Evolutionary conservation across 1,284 basidiomycete genomes (phyloP).

Genomic region (Puccinia horiana): DNA sequence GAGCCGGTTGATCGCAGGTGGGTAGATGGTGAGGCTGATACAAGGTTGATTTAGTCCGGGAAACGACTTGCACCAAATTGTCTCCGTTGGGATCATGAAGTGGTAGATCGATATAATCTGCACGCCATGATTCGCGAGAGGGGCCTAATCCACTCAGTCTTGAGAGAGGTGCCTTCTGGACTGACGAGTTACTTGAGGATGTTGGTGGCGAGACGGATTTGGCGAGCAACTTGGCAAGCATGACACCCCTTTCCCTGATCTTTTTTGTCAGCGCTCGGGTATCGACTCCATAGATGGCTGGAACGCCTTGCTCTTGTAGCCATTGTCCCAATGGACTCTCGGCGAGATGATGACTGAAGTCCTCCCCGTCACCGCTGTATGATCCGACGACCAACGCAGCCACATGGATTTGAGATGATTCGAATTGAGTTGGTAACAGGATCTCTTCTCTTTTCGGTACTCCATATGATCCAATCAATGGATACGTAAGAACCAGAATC

Average conservation of each 20-base stretch:
- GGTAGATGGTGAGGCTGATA: slow-evolving; percentile 67
- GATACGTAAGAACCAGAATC: slow-evolving; percentile 96
- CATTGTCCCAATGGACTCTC: slow-evolving; percentile 82
- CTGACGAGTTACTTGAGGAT: slow-evolving; percentile 15
- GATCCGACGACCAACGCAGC: slow-evolving; percentile 89
- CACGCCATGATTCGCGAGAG: slow-evolving; percentile 67
- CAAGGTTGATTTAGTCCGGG: slow-evolving; percentile 69
- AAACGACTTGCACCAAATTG: slow-evolving; percentile 90
- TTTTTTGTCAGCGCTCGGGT: slow-evolving; percentile 95
- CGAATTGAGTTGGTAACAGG: slow-evolving; percentile 64
- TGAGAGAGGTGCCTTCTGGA: not conserved
- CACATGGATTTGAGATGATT: slow-evolving; percentile 91
- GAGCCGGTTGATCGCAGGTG: slow-evolving; percentile 57
- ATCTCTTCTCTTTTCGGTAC: slow-evolving; percentile 66
- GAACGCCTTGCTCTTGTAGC: slow-evolving; percentile 92
- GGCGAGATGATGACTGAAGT: slow-evolving; percentile 94
- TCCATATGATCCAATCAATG: slow-evolving; percentile 95
- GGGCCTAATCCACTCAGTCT: slow-evolving; percentile 28
- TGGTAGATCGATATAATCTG: slow-evolving; percentile 76
- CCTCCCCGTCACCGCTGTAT: slow-evolving; percentile 68
- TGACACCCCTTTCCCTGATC: slow-evolving; percentile 88
- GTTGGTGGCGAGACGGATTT: slow-evolving; percentile 13
- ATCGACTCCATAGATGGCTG: slow-evolving; percentile 94
- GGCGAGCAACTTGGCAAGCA: slow-evolving; percentile 76
- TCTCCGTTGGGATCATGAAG: slow-evolving; percentile 85